A percentile compares a stretch with the other conserved stretches of the same genome.
phyloP scores from a whole-genome alignment of 768 basidiomycete genomes.

The Suillus occidentalis region DNA sequence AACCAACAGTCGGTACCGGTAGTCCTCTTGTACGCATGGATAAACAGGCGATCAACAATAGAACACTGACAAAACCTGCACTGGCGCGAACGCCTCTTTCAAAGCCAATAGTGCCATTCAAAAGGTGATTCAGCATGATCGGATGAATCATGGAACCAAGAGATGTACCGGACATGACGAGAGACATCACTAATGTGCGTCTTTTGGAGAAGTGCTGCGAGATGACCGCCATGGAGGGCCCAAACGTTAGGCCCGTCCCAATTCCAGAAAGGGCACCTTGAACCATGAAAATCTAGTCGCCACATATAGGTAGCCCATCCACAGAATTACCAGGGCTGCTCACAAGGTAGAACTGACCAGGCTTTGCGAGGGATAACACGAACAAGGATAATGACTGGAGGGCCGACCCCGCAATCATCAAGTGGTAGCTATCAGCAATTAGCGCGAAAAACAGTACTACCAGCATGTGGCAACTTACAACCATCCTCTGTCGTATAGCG shows the following conservation, averaged over 20 bases:
- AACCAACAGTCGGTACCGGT: no score
- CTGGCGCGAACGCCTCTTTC: conserved; percentile 39
- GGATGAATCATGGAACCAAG: conserved; percentile 58
- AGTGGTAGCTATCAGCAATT: conserved; percentile 5
- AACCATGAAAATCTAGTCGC: conserved; percentile 37
- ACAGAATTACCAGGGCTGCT: conserved; percentile 5
- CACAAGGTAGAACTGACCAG: conserved; percentile 38
- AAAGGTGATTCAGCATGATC: conserved; percentile 55
- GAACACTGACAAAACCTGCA: conserved; percentile 36
- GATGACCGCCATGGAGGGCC: conserved; percentile 43
- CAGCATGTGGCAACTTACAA: conserved; percentile 13
- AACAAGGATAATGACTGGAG: conserved; percentile 27
- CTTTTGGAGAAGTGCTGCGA: conserved; percentile 45
- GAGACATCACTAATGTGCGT: conserved; percentile 44
- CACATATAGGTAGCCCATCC: background rate
- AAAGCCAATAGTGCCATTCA: conserved; percentile 47
- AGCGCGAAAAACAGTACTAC: background rate
- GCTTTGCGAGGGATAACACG: conserved; percentile 41
- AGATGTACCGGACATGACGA: conserved; percentile 47
- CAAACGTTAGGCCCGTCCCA: conserved; percentile 43
- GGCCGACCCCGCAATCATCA: conserved; percentile 16
- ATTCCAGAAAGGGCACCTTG: conserved; percentile 45
- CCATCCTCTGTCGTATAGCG: conserved; percentile 35
- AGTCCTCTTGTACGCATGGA: conserved; percentile 32
- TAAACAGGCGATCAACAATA: conserved; percentile 33